A percentile compares a stretch with the other conserved stretches of the same genome.
Conservation (phyloP, 1,284 basidiomycete species). For the Rhodotorula sp. region DNA sequence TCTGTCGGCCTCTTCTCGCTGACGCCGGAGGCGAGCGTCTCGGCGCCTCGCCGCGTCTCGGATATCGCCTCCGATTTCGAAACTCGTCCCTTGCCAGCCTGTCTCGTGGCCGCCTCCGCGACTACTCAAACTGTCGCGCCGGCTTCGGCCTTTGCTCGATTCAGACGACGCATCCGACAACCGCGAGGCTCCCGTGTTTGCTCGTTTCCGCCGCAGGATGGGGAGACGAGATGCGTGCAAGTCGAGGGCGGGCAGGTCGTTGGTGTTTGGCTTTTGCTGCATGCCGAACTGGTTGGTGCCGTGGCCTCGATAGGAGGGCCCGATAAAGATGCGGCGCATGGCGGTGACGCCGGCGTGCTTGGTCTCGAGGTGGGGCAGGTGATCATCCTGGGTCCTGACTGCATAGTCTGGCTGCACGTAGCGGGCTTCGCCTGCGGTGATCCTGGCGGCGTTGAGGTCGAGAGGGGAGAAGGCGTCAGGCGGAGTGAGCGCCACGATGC, state of each 20-base stretch:
- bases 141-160: background rate
- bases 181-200: background rate
- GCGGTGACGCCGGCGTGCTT: slow-evolving; percentile 19
- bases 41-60: slow-evolving; percentile 25
- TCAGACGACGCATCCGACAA: background rate
- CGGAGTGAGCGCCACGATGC: background rate
- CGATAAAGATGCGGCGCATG: slow-evolving; percentile 29
- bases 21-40: slow-evolving; percentile 11
- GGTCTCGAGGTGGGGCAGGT: slow-evolving; percentile 11
- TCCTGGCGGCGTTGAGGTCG: background rate
- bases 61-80: slow-evolving; percentile 35
- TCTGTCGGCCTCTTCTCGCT: slow-evolving; percentile 13
- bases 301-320: slow-evolving; percentile 9
- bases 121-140: too few species aligned
- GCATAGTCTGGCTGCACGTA: slow-evolving; percentile 12
- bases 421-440: background rate
- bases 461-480: background rate
- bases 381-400: slow-evolving; percentile 4
- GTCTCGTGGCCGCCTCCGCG: background rate
- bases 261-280: background rate
- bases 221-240: background rate
- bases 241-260: background rate
- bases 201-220: background rate
- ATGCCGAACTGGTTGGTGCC: background rate
- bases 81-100: slow-evolving; percentile 27